A percentile compares a stretch with the other conserved stretches of the same genome.
phyloP scores from a whole-genome alignment of 106 monocot genomes.

The Phalaenopsis equestris region DNA sequence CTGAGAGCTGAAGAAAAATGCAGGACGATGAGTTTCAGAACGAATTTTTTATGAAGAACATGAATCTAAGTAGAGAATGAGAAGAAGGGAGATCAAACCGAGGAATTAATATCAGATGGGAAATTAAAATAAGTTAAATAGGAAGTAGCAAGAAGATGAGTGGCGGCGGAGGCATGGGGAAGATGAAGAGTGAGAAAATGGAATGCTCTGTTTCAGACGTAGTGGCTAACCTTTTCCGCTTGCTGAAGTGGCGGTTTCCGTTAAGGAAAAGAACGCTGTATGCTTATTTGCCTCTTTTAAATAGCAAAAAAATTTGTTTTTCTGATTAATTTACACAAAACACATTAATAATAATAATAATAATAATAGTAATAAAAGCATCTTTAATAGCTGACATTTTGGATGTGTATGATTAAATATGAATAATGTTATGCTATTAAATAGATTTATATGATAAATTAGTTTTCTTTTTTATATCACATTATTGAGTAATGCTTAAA shows the following conservation, averaged over 20 bases:
- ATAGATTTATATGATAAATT: no score
- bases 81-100: background rate
- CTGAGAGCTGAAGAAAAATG: background rate
- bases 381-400: no score
- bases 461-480: no score
- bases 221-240: background rate
- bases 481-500: no score
- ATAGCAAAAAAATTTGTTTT: background rate
- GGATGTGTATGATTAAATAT: no score
- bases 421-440: no score
- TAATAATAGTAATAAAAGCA: no score
- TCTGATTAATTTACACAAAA: background rate
- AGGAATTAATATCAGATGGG: background rate
- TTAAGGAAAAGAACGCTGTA: slow-evolving; percentile 16
- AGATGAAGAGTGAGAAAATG: background rate
- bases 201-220: background rate
- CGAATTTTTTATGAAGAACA: background rate
- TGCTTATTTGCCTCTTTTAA: background rate
- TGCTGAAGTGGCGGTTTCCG: background rate
- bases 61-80: background rate
- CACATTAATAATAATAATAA: background rate
- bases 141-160: background rate
- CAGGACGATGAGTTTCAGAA: background rate
- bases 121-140: background rate
- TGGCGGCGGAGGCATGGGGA: background rate